phyloP scores from a whole-genome alignment of 1,139 yeast species.

The Candida sanyaensis region DNA sequence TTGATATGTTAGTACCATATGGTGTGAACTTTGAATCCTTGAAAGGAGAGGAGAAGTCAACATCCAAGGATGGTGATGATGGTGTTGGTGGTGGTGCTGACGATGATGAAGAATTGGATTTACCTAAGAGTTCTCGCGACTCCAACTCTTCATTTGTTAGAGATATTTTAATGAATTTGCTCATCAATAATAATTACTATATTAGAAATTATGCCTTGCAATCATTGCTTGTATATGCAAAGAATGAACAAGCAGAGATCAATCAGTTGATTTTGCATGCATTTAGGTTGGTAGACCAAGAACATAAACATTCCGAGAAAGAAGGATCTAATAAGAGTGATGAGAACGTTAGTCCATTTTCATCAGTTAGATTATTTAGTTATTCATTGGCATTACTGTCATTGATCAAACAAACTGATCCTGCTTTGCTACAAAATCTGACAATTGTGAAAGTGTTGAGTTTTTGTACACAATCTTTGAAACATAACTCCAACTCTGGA shows the following conservation, averaged over 20 bases:
- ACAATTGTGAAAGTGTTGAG: slow-evolving; percentile 44
- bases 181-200: slow-evolving; percentile 34
- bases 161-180: slow-evolving; percentile 32
- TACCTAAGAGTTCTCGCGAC: slow-evolving; percentile 21
- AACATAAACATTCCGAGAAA: slow-evolving; percentile 26
- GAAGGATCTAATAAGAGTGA: slow-evolving; percentile 13
- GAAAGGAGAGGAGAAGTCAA: slow-evolving; percentile 8
- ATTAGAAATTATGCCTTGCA: slow-evolving; percentile 40
- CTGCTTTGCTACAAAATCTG: slow-evolving; percentile 41
- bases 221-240: slow-evolving; percentile 34
- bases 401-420: slow-evolving; percentile 39
- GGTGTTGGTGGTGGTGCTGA: slow-evolving; percentile 11
- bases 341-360: slow-evolving; percentile 26
- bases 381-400: slow-evolving; percentile 42
- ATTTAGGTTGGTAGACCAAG: slow-evolving; percentile 36
- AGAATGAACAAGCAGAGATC: slow-evolving; percentile 34
- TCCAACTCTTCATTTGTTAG: slow-evolving; percentile 25
- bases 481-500: slow-evolving; percentile 31
- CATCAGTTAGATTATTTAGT: slow-evolving; percentile 29
- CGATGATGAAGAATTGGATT: slow-evolving; percentile 15
- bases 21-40: slow-evolving; percentile 37
- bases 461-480: slow-evolving; percentile 50
- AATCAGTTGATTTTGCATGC: slow-evolving; percentile 37
- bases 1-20: slow-evolving; percentile 37
- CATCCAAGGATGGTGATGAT: slow-evolving; percentile 8